Conservation (phyloP, 108 stramenopile species). For the Fragilaria radians region DNA sequence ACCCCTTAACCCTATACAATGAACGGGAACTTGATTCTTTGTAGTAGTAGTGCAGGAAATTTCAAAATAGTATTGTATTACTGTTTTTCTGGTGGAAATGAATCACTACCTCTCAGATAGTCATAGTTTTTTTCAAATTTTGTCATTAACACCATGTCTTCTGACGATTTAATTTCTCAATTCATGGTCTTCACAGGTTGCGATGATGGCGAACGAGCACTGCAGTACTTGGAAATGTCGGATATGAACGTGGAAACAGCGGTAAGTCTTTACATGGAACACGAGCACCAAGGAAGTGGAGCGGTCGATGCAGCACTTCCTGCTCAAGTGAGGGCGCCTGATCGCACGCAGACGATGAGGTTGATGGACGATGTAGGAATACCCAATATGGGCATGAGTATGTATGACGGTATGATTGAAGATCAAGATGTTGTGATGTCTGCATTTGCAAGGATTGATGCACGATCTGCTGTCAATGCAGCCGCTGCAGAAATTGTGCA, state of each 20-base stretch:
- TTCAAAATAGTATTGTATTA: too few species aligned
- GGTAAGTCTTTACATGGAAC: constrained; percentile 66
- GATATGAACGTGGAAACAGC: constrained; percentile 66
- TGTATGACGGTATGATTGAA: constrained; percentile 5
- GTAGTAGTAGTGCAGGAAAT: too few species aligned
- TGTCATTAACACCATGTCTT: too few species aligned
- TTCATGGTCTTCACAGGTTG: constrained; percentile 74
- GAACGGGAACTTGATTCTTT: too few species aligned
- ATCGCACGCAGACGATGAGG: constrained; percentile 77
- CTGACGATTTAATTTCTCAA: constrained; percentile 55
- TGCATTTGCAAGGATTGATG: background rate
- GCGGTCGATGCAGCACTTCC: constrained; percentile 10
- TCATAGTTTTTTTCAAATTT: too few species aligned
- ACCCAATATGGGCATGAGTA: constrained; percentile 22
- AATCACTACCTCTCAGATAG: too few species aligned
- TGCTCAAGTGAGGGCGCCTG: constrained; percentile 65
- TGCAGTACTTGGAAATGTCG: constrained; percentile 78
- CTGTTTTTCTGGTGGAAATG: too few species aligned
- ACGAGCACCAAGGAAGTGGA: constrained; percentile 35
- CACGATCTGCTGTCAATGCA: constrained; percentile 1
- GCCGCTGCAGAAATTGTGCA: constrained; percentile 2
- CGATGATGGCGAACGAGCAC: constrained; percentile 43
- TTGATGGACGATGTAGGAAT: constrained; percentile 44
- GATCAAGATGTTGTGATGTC: background rate
- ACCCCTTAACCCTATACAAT: too few species aligned